A percentile compares a stretch with the other conserved stretches of the same genome.
Evolutionary conservation across 2,329 filamentous ascomycete species (phyloP).

Genomic region (Fusarium sp.): DNA sequence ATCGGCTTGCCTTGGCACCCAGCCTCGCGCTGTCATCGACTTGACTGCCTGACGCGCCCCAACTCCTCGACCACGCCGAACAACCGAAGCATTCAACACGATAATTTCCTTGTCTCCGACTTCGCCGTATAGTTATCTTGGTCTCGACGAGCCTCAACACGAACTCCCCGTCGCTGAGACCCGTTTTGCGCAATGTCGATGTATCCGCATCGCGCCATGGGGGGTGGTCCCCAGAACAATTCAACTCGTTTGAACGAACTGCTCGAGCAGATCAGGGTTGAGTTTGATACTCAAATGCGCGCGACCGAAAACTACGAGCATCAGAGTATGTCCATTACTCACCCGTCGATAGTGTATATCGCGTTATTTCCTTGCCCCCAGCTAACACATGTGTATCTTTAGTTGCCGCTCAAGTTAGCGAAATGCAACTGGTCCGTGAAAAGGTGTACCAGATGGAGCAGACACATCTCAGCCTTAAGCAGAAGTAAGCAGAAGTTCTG

Average conservation of each 20-base stretch:
- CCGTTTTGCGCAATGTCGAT: constrained; percentile 69
- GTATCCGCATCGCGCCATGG: constrained; percentile 92
- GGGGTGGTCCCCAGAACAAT: constrained; percentile 70
- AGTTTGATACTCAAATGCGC: constrained; percentile 88
- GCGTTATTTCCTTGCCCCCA: constrained; percentile 18
- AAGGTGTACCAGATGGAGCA: constrained; percentile 96
- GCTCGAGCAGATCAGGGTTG: constrained; percentile 87
- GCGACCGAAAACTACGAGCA: constrained; percentile 90
- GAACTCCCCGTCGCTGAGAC: constrained; percentile 30
- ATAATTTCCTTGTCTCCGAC: constrained; percentile 1
- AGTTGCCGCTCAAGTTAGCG: constrained; percentile 92
- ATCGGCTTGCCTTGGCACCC: constrained; percentile 25
- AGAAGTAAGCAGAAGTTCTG: constrained; percentile 73
- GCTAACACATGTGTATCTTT: constrained; percentile 43
- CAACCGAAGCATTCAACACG: constrained; percentile 16
- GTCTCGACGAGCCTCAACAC: constrained; percentile 25
- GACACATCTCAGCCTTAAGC: constrained; percentile 86
- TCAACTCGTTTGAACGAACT: constrained; percentile 85
- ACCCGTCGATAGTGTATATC: constrained; percentile 1
- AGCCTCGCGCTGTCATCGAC: constrained; percentile 31
- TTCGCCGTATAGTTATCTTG: neutral
- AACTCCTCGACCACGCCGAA: constrained; percentile 21
- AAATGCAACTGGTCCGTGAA: constrained; percentile 93
- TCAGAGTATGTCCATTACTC: constrained; percentile 76
- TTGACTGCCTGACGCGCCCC: constrained; percentile 27